phyloP scores from a whole-genome alignment of 1,284 basidiomycete species.

The Trichosporon sp. region DNA sequence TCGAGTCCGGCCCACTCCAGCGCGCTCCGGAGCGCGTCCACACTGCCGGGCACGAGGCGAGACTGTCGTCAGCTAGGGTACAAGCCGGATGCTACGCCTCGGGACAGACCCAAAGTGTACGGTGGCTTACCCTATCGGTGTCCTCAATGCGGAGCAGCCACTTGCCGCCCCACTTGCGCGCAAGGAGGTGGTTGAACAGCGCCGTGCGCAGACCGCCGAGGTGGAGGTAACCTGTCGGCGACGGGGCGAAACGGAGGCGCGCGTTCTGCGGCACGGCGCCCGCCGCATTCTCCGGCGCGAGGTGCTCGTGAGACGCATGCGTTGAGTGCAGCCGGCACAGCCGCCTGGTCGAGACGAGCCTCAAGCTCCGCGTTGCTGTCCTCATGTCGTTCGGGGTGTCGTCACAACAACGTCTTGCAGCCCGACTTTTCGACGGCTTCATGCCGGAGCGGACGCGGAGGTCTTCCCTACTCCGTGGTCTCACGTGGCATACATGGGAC shows the following conservation, averaged over 20 bases:
- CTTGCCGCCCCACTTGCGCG: constrained; percentile 71
- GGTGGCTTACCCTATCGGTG: constrained; percentile 69
- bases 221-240: constrained; percentile 90
- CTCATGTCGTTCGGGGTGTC: not conserved
- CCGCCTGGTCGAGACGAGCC: not conserved
- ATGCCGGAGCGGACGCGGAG: not conserved
- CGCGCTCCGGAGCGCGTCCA: constrained; percentile 70
- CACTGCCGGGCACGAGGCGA: constrained; percentile 73
- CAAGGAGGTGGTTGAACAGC: constrained; percentile 85
- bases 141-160: constrained; percentile 91
- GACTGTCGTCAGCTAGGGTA: constrained; percentile 53
- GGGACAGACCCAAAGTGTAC: not conserved
- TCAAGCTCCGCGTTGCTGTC: not conserved
- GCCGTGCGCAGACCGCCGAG: constrained; percentile 95
- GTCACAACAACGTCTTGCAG: not conserved
- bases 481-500: not conserved
- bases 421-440: not conserved
- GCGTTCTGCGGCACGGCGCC: constrained; percentile 14
- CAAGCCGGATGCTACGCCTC: not conserved
- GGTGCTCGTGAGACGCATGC: not conserved
- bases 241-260: constrained; percentile 85
- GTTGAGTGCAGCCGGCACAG: not conserved
- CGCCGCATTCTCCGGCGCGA: not conserved
- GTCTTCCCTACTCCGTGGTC: not conserved
- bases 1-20: constrained; percentile 89